Conservation (phyloP, 495 filamentous ascomycete species). For the Elasticomyces elasticus region DNA sequence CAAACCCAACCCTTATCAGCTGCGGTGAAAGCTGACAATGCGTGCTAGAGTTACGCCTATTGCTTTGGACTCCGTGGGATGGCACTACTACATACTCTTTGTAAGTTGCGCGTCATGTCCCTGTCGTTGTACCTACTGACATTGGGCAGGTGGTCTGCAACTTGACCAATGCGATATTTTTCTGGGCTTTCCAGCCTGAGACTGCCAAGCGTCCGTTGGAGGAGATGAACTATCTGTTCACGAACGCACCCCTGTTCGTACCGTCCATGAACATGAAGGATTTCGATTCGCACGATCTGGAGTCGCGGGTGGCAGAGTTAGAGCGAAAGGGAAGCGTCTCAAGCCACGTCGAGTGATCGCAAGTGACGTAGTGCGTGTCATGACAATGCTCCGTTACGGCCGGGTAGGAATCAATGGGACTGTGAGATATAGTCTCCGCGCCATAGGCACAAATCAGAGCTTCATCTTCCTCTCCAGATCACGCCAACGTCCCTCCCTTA, state of each 20-base stretch:
- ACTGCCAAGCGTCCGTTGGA: conserved; percentile 56
- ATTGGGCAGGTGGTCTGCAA: conserved; percentile 45
- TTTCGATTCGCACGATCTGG: conserved; percentile 35
- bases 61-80: conserved; percentile 48
- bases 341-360: neutral
- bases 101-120: no score
- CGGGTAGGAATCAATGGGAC: no score
- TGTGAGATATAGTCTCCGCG: no score
- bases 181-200: conserved; percentile 56
- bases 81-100: conserved; percentile 54
- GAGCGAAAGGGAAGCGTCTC: conserved; percentile 33
- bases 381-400: no score
- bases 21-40: no score
- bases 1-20: no score
- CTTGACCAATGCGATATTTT: conserved; percentile 52
- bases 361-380: no score
- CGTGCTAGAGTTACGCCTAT: conserved; percentile 49
- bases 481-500: conserved; percentile 32
- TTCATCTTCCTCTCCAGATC: conserved; percentile 27
- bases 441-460: no score
- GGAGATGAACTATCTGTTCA: conserved; percentile 63
- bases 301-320: conserved; percentile 35
- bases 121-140: no score
- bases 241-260: conserved; percentile 57
- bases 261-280: conserved; percentile 37